Base-by-base conservation (phyloP, 164 flowering plant genomes). In the Paratinospora sagittata region DNA sequence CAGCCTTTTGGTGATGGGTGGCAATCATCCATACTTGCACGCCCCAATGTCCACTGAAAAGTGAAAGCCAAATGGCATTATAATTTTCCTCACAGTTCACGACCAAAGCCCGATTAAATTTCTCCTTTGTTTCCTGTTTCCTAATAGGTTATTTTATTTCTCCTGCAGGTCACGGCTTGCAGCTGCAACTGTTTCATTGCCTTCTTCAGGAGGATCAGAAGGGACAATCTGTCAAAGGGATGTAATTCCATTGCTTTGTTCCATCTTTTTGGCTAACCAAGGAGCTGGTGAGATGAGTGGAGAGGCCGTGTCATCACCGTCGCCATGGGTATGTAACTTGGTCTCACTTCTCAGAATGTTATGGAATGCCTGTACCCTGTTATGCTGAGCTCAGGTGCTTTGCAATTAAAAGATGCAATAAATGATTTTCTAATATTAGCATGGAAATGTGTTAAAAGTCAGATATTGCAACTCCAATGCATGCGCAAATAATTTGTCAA, bases 251-350 rank as follows among this genome's bases (percentile, higher is more conserved):
- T 76, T 95, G 21, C 72, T 95, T 60, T 95, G 98, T 81, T 87
- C 96, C 49, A 88, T 95, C 78, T 95, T 95, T 82, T 83, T 90
- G 83, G 89, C 97, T 67, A 92, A 95, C 76, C 90, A 82, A 78
- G 96, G 97, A 69, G 86, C 88, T 33, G 87, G 86, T 57, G 98
- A 92, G 82, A 84, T 85, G 41, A 80, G 79, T 75, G 90, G 67
- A 65, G 98, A 92, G 75, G 95, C 77, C 68, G 81, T 70, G 49
- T 30, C 34, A 30, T 30, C 34, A 30, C 67, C n/a, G 41, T 64
- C 82, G 77, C 71, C 84, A 8, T 82, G 78, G 87, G 98, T 93
- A 73, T 82, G 90, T 78, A 30, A 62, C 47, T 62, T 65, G 73
- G 47, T 55, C 36, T 60, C 13, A 57, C 30, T 14, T 66, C 4